Percentiles rank a stretch among this genome's conserved stretches.
phyloP scores from a whole-genome alignment of 2,329 filamentous ascomycete genomes.

The Fusarium buharicum region DNA sequence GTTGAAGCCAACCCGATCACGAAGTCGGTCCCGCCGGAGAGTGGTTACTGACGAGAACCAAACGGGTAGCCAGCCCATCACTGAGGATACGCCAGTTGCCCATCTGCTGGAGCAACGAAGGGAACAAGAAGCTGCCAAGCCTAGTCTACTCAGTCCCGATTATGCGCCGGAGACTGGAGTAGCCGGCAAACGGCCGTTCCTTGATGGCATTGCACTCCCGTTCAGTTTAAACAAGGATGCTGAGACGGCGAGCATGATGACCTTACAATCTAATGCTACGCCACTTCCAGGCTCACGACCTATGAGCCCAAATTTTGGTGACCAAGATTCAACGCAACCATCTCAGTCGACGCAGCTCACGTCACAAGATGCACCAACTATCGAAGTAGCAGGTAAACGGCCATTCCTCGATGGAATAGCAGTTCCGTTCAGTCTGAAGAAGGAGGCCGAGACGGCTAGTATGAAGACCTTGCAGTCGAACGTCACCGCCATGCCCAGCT shows the following conservation, averaged over 20 bases:
- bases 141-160: slow-evolving; percentile 57
- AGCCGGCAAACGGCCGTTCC: slow-evolving; percentile 71
- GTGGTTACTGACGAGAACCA: slow-evolving; percentile 64
- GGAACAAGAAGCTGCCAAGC: slow-evolving; percentile 52
- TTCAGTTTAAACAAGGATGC: slow-evolving; percentile 74
- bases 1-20: slow-evolving; percentile 39
- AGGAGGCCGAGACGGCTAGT: slow-evolving; percentile 74
- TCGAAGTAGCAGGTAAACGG: slow-evolving; percentile 68
- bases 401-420: slow-evolving; percentile 75
- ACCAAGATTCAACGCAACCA: slow-evolving; percentile 28
- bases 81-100: slow-evolving; percentile 57
- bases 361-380: slow-evolving; percentile 50
- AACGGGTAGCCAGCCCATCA: slow-evolving; percentile 48
- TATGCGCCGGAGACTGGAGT: slow-evolving; percentile 60
- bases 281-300: slow-evolving; percentile 48
- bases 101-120: slow-evolving; percentile 57
- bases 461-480: slow-evolving; percentile 72
- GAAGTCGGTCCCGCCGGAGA: slow-evolving; percentile 57
- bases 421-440: slow-evolving; percentile 76
- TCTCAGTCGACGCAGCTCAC: slow-evolving; percentile 31
- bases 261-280: slow-evolving; percentile 61
- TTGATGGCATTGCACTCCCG: slow-evolving; percentile 76
- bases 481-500: slow-evolving; percentile 45
- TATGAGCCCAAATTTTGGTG: slow-evolving; percentile 44
- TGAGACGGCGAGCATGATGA: slow-evolving; percentile 76